Evolutionary conservation across 2,329 filamentous ascomycete genomes (phyloP), one percentile per base, ranked within the genome.

Genomic region (Hirsutella rhossiliensis): DNA sequence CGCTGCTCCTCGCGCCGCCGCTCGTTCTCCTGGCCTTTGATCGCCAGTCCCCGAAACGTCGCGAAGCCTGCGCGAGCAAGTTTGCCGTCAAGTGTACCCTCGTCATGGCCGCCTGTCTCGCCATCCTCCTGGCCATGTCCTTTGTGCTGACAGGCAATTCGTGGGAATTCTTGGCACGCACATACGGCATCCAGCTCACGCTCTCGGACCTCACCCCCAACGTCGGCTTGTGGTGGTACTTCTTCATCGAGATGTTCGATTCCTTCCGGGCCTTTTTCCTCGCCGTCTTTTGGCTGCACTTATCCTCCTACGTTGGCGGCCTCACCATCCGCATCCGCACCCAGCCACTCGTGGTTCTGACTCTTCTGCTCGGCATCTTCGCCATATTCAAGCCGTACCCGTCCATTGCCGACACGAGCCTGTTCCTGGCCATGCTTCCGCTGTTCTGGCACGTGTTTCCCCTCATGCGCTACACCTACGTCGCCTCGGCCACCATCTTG

Each of bases 181-280:
- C 92, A 1, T 98, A 98, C 63, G 88, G 90, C 53, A 87, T 94
- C 40, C 89, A 95, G 54, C 74, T 98, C 32, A 80, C 92, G 1
- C 76, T 98, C 3, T 87, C 88, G 9, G 92, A 98, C 59, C 73
- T 98, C 36, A 94, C 90, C 0, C 92, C 92, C 12, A 98, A 97
- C 52, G 84, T 94, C 28, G 92, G 92, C 1, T 72, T 98, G 1
- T 98, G 92, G 92, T 98, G 92, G 92, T 98, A 98, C 65, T 98
- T 98, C 67, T 97, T 98, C 60, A 94, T 94, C 53, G 90, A 98
- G 61, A 98, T 98, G 80, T 98, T 98, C 61, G 92, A 98, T 65
- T 90, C 89, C 1, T 98, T 98, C 73, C 78, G 92, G 34, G 82
- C 84, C 54, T 98, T 98, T 72, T 98, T 97, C 72, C 76, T 98